These are phyloP conservation scores for Coemansia sp. DNA, from an alignment of 192 early-diverging fungal genomes.

Conservation along the genomic window DNA sequence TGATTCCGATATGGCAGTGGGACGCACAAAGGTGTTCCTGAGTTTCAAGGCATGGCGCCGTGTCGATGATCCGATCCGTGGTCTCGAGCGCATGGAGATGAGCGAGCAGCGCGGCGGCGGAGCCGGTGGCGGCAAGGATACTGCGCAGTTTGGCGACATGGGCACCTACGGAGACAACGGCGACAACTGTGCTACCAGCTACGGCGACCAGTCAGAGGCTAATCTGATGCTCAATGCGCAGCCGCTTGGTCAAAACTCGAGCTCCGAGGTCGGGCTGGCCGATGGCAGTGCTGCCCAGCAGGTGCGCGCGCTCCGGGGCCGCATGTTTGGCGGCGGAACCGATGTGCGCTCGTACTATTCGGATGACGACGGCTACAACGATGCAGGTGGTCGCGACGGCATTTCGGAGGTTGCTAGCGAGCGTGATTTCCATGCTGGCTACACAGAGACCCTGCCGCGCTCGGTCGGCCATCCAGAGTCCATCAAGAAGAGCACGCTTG, in stretches of 20 bases:
- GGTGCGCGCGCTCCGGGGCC: slow-evolving; percentile 47
- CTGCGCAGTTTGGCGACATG: slow-evolving; percentile 34
- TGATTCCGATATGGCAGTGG: slow-evolving; percentile 57
- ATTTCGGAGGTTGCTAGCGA: slow-evolving; percentile 45
- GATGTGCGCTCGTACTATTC: slow-evolving; percentile 63
- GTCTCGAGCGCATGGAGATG: slow-evolving; percentile 58
- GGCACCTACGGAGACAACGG: slow-evolving; percentile 29
- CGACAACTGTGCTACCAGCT: slow-evolving; percentile 34
- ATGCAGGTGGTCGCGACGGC: slow-evolving; percentile 42
- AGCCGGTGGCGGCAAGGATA: slow-evolving; percentile 10
- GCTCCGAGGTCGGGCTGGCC: slow-evolving; percentile 32
- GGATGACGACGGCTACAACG: slow-evolving; percentile 64
- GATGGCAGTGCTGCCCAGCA: slow-evolving; percentile 37
- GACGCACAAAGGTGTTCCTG: slow-evolving; percentile 67
- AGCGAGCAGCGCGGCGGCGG: slow-evolving; percentile 55
- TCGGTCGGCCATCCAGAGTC: slow-evolving; percentile 18
- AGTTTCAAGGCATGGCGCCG: slow-evolving; percentile 76
- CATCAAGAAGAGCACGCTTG: slow-evolving; percentile 30
- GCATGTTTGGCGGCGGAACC: slow-evolving; percentile 51
- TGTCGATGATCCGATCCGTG: slow-evolving; percentile 76
- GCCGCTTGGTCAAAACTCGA: slow-evolving; percentile 42
- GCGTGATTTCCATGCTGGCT: slow-evolving; percentile 33
- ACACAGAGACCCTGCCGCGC: slow-evolving; percentile 17
- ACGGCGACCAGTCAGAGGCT: slow-evolving; percentile 50
- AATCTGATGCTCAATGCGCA: slow-evolving; percentile 52